These are phyloP conservation scores for Aureobasidium sp. DNA, from an alignment of 2,329 filamentous ascomycete species.

Conservation along the genomic window DNA sequence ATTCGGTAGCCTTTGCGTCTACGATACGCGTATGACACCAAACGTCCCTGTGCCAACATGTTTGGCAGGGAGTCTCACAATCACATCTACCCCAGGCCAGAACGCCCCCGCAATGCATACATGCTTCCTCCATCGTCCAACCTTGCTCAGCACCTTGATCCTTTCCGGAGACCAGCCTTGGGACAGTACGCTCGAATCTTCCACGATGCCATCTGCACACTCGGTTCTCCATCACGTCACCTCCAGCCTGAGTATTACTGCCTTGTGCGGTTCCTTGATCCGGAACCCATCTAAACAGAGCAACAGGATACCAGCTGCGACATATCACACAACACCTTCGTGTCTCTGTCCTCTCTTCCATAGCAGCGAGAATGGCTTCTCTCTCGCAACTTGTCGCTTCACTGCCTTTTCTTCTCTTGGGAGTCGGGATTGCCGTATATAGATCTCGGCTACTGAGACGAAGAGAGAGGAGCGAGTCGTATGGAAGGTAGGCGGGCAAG, in stretches of 20 bases:
- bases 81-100: constrained; percentile 15
- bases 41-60: constrained; percentile 16
- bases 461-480: constrained; percentile 8
- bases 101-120: constrained; percentile 19
- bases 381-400: not conserved
- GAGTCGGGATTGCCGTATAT: constrained; percentile 1
- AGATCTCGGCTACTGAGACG: constrained; percentile 13
- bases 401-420: not conserved
- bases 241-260: not conserved
- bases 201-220: constrained; percentile 5
- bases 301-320: constrained; percentile 4
- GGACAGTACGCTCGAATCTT: not conserved
- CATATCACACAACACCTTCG: constrained; percentile 3
- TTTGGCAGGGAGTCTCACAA: constrained; percentile 12
- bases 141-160: not conserved
- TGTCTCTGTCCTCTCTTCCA: not conserved
- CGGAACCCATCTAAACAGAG: not conserved
- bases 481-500: constrained; percentile 13
- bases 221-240: not conserved
- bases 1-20: not conserved
- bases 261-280: not conserved
- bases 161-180: not conserved
- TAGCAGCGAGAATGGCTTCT: not conserved
- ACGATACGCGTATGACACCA: constrained; percentile 16
- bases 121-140: constrained; percentile 14